Percentiles rank a stretch among this genome's conserved stretches.
phyloP scores from a whole-genome alignment of 306 rosid genomes.

The Corylus americana region DNA sequence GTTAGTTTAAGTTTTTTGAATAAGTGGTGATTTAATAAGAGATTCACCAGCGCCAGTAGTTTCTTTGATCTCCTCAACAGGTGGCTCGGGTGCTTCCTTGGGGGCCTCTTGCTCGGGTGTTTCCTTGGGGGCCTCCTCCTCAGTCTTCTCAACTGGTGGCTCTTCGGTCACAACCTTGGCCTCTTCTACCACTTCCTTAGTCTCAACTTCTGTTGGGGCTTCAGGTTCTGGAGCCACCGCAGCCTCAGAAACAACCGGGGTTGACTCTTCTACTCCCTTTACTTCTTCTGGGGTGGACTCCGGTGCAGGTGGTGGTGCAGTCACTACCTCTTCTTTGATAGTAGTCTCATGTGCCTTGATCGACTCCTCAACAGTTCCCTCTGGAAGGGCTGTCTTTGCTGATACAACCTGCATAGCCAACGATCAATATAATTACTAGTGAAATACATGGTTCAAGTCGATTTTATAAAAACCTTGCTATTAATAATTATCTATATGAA shows the following conservation, averaged over 20 bases:
- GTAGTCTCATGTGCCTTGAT: constrained; percentile 40
- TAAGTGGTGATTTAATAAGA: not conserved
- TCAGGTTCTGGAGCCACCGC: constrained; percentile 26
- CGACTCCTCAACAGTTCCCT: constrained; percentile 41
- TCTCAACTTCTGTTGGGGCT: constrained; percentile 39
- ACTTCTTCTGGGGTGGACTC: constrained; percentile 34
- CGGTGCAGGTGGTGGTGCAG: constrained; percentile 19
- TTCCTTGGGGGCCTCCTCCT: constrained; percentile 26
- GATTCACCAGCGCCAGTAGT: constrained; percentile 23
- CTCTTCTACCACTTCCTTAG: constrained; percentile 37
- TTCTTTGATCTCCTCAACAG: constrained; percentile 43
- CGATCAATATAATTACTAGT: not conserved
- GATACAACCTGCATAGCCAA: constrained; percentile 50
- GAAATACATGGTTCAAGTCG: not conserved
- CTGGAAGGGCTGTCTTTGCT: constrained; percentile 52
- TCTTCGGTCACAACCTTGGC: constrained; percentile 33
- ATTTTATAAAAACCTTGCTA: not conserved
- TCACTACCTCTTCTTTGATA: constrained; percentile 34
- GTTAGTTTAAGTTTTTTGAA: no score
- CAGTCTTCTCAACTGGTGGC: constrained; percentile 27
- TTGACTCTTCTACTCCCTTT: constrained; percentile 35
- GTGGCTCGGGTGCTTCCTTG: constrained; percentile 19
- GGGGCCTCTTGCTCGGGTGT: constrained; percentile 3
- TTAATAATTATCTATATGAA: not conserved
- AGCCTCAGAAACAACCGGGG: constrained; percentile 1